A percentile compares a stretch with the other conserved stretches of the same genome.
phyloP scores from a whole-genome alignment of 2,329 filamentous ascomycete genomes.

The Ophiostoma sp. region DNA sequence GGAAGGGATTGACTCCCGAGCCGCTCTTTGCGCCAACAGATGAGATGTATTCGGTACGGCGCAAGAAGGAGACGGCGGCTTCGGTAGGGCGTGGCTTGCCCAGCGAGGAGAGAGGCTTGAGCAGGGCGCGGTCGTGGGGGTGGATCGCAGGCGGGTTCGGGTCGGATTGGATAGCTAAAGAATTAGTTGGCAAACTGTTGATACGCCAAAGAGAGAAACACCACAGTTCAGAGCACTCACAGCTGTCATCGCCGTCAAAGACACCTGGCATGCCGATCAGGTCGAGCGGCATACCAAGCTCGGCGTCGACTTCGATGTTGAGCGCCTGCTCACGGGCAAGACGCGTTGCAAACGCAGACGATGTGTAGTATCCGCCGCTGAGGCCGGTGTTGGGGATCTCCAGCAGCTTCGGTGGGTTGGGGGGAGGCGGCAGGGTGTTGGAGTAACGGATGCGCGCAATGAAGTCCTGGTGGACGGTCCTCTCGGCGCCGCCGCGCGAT shows the following conservation, averaged over 20 bases:
- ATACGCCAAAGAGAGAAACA: not conserved
- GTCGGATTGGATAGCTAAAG: slow-evolving; percentile 72
- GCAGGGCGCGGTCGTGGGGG: slow-evolving; percentile 75
- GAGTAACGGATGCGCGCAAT: slow-evolving; percentile 93
- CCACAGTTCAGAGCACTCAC: slow-evolving; percentile 45
- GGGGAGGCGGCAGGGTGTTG: slow-evolving; percentile 90
- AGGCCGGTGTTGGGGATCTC: slow-evolving; percentile 94
- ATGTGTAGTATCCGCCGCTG: slow-evolving; percentile 80
- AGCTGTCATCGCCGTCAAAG: slow-evolving; percentile 90
- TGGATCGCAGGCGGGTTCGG: slow-evolving; percentile 67
- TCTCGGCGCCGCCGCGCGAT: slow-evolving; percentile 44
- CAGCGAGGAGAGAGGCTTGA: slow-evolving; percentile 76
- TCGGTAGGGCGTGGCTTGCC: slow-evolving; percentile 76
- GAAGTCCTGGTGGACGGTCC: slow-evolving; percentile 83
- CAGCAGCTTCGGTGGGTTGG: slow-evolving; percentile 91
- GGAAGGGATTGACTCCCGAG: slow-evolving; percentile 14
- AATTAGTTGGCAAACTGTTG: not conserved
- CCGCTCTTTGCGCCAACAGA: slow-evolving; percentile 47
- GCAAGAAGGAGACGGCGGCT: slow-evolving; percentile 83
- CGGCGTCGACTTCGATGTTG: slow-evolving; percentile 95
- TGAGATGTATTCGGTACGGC: slow-evolving; percentile 92
- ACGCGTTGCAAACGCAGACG: slow-evolving; percentile 81
- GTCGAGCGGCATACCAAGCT: slow-evolving; percentile 95
- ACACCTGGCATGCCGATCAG: slow-evolving; percentile 90
- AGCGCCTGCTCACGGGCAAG: slow-evolving; percentile 86